Percentiles rank a stretch among this genome's conserved stretches.
These are phyloP conservation scores for Mycena haematopus DNA, from an alignment of 768 basidiomycete species.

Conservation along the genomic window DNA sequence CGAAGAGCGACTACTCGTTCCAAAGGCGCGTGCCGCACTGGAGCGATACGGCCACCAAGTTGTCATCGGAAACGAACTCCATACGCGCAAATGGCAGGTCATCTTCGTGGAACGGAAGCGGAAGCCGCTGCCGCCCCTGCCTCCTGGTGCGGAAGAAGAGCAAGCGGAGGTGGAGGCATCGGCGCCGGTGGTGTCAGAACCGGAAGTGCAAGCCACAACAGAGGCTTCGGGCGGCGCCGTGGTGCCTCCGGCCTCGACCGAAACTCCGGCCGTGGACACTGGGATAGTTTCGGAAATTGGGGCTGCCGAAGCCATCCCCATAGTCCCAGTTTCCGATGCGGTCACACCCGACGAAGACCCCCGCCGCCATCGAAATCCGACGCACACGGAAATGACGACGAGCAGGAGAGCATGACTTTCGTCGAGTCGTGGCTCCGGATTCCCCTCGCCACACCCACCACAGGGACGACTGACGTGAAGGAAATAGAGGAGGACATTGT, in stretches of 20 bases:
- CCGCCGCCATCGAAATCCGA: constrained; percentile 11
- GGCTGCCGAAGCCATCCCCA: not conserved
- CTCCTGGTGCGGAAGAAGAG: constrained; percentile 28
- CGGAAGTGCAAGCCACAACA: not conserved
- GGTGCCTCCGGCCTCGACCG: no score
- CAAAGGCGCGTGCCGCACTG: constrained; percentile 88
- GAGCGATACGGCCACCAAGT: constrained; percentile 97
- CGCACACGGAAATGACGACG: no score
- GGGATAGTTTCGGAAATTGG: not conserved
- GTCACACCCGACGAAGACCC: not conserved
- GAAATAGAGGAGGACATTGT: constrained; percentile 97
- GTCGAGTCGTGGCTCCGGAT: constrained; percentile 72
- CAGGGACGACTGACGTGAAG: constrained; percentile 45
- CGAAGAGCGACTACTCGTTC: constrained; percentile 79
- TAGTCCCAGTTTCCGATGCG: not conserved
- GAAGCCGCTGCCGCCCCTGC: constrained; percentile 29
- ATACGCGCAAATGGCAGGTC: constrained; percentile 89
- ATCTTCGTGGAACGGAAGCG: constrained; percentile 79
- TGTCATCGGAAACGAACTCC: constrained; percentile 96
- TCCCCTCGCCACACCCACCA: constrained; percentile 40
- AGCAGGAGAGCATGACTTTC: constrained; percentile 40
- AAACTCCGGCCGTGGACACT: not conserved
- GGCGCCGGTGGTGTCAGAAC: not conserved
- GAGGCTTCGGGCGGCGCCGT: no score
- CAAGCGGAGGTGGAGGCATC: not conserved